These are phyloP conservation scores for Kondoa subrosea DNA, from an alignment of 768 basidiomycete genomes.

Conservation along the genomic window DNA sequence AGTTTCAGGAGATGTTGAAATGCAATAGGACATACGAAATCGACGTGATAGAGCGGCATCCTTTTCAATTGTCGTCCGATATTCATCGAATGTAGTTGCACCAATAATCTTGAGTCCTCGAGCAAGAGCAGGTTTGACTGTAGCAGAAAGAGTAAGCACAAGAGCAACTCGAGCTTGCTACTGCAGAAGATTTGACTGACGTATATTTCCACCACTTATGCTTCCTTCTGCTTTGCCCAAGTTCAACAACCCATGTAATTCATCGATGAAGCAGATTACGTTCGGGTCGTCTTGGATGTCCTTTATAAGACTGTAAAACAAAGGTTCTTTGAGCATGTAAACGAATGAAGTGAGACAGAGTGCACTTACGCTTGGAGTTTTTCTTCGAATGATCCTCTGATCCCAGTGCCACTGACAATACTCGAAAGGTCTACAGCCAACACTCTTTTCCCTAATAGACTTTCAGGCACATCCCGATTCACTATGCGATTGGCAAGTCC, in stretches of 20 bases:
- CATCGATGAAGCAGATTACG: conserved; percentile 72
- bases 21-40: conserved; percentile 14
- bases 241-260: conserved; percentile 74
- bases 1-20: too few relatives aligned
- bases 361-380: conserved; percentile 64
- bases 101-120: conserved; percentile 56
- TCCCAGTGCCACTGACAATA: conserved; percentile 17
- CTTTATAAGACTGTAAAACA: conserved; percentile 78
- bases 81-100: conserved; percentile 78
- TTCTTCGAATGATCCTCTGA: conserved; percentile 51
- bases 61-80: conserved; percentile 76
- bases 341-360: too few relatives aligned
- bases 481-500: conserved; percentile 87
- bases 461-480: conserved; percentile 73
- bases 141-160: too few relatives aligned
- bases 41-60: conserved; percentile 35
- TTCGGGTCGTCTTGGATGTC: conserved; percentile 62
- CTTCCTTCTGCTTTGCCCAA: conserved; percentile 71
- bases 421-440: conserved; percentile 18
- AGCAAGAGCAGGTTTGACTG: conserved; percentile 32
- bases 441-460: conserved; percentile 37
- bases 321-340: too few relatives aligned
- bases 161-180: too few relatives aligned
- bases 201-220: conserved; percentile 51
- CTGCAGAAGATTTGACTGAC: too few relatives aligned